phyloP scores from a whole-genome alignment of 257 asterid species.

The Fraxinus pennsylvanica region DNA sequence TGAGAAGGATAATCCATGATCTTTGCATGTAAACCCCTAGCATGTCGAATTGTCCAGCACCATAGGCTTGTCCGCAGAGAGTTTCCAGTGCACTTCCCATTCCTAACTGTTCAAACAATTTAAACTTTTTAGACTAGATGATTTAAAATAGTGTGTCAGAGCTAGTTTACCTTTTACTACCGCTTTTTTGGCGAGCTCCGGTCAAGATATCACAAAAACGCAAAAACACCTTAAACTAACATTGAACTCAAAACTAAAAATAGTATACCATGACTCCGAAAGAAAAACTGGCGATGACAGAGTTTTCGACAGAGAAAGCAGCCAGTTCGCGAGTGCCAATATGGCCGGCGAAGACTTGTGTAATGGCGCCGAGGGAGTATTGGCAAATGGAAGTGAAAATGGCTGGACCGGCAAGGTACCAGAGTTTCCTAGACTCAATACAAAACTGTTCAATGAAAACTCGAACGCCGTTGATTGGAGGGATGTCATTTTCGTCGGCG shows the following conservation, averaged over 20 bases:
- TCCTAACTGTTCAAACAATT: constrained; percentile 37
- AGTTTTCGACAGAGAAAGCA: constrained; percentile 52
- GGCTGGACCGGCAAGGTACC: constrained; percentile 52
- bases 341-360: constrained; percentile 58
- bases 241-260: not conserved
- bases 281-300: constrained; percentile 48
- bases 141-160: too few relatives aligned
- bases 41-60: constrained; percentile 54
- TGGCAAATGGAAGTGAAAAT: constrained; percentile 46
- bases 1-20: constrained; percentile 51
- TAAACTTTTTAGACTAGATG: too few relatives aligned
- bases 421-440: constrained; percentile 43
- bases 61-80: constrained; percentile 56
- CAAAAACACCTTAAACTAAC: too few relatives aligned
- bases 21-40: constrained; percentile 57
- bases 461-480: constrained; percentile 29
- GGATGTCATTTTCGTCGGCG: constrained; percentile 32
- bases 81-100: constrained; percentile 67
- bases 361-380: constrained; percentile 57
- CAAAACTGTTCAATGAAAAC: constrained; percentile 25
- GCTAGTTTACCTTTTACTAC: too few relatives aligned
- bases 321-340: constrained; percentile 52
- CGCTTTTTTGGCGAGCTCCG: too few relatives aligned
- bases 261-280: constrained; percentile 46
- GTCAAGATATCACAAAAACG: too few relatives aligned